phyloP scores from a whole-genome alignment of 352 stramenopile genomes.

The Pythium oligandrum region DNA sequence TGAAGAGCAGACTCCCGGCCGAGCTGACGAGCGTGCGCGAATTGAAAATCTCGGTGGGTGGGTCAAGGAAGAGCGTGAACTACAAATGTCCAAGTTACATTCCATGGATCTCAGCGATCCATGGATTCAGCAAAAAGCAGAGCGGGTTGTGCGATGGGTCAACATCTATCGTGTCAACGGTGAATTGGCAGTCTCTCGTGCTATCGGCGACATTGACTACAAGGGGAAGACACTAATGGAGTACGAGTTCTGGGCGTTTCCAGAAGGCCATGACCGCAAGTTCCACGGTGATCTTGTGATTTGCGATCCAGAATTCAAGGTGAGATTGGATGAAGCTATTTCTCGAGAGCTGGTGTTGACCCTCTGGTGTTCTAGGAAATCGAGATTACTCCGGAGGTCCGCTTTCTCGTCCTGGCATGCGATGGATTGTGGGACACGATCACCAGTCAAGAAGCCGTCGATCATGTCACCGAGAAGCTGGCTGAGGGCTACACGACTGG shows the following conservation, averaged over 20 bases:
- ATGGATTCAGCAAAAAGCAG: constrained; percentile 74
- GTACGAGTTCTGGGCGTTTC: constrained; percentile 83
- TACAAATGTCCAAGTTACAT: constrained; percentile 85
- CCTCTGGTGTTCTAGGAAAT: constrained; percentile 45
- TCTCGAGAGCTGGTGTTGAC: too few species aligned
- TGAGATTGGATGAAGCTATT: background rate
- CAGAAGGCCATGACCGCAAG: constrained; percentile 69
- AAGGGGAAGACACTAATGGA: constrained; percentile 72
- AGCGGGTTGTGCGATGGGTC: constrained; percentile 80
- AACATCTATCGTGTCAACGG: constrained; percentile 88
- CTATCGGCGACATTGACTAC: constrained; percentile 91
- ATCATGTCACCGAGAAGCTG: constrained; percentile 70
- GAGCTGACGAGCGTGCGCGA: constrained; percentile 59
- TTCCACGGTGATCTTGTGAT: constrained; percentile 88
- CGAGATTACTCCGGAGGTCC: constrained; percentile 85
- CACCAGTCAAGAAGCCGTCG: constrained; percentile 89
- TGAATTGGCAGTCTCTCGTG: constrained; percentile 89
- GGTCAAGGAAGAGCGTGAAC: constrained; percentile 79
- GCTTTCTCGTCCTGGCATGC: constrained; percentile 90
- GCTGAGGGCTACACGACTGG: constrained; percentile 62
- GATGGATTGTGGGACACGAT: constrained; percentile 93
- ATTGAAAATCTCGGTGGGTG: constrained; percentile 74
- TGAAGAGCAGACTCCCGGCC: constrained; percentile 79
- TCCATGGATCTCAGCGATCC: constrained; percentile 87
- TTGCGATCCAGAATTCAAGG: constrained; percentile 78